Evolutionary conservation across 225 moss, liverwort and hornwort species (phyloP), one percentile per base, ranked within the genome.

Genomic region (Physcomitrellopsis africana): DNA sequence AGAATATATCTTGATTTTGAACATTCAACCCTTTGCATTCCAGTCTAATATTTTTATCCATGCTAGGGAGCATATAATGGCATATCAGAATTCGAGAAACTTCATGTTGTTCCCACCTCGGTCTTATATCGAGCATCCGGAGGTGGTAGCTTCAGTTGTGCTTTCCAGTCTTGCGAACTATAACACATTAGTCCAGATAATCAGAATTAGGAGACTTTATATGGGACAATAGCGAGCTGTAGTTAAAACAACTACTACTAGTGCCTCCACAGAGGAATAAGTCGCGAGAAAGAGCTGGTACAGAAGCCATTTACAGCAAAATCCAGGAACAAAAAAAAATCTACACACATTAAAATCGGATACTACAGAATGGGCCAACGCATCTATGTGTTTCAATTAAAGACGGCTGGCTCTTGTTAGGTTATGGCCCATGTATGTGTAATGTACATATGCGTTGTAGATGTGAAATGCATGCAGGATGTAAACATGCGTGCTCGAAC

Each of bases 141-240:
- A 65, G 84, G 80, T 54, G 87, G 87, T 65, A 87, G 59, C 80
- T 87, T 87, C 44, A 87, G 82, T 85, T 87, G 87, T 42, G 87
- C 63, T 84, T 87, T 87, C 87, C 87, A 87, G 60, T 87, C 87
- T 84, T 87, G 82, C 60, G 85, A 82, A 74, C 85, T 85, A 76
- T 44, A 69, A 48, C 65, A 77, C 79, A 79, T 13, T 16, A 53
- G 72, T 72, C 57, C 54, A 70, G 10, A 47, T 48, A 37, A 69
- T 0, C 18, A 71, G 60, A 16, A 61, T 85, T 49, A 78, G 67
- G 57, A 29, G 68, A 17, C 24, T 68, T 60, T 37, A 4, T 29
- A 26, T 8, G 63, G 23, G 51, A 70, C 46, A 70, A 23, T 5
- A 45, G 51, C 23, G 24, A 68, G 45, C 5, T 32, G 42, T 53